Base-by-base conservation (phyloP, 495 filamentous ascomycete species). In the Podospora pseudoanserina region DNA sequence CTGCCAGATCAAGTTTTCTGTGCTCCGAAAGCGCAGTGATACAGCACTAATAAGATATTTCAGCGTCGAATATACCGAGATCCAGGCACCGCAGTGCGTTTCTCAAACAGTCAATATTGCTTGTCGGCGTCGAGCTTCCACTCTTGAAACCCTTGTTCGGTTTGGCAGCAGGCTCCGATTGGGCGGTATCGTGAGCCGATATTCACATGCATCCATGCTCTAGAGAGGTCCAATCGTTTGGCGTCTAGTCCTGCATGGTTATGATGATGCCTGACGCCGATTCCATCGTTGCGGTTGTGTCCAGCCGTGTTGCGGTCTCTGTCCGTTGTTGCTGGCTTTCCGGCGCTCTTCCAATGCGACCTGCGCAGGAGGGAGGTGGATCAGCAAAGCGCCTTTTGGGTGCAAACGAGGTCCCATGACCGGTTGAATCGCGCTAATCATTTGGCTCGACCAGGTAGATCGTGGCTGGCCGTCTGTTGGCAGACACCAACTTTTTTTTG, bases 371-470 rank as follows among this genome's bases (percentile, higher is more conserved):
- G 66, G n/a, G 18, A 58, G 66, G 64, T 75, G 70, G 73, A 72
- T 69, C 70, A 20, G 27, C 28, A 19, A 19, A 62, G n/a, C 5
- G 39, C 57, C 57, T 65, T 71, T 66, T 64, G 67, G 55, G 57
- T 70, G 63, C 34, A 69, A 70, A 73, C 58, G 69, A 75, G 73
- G 75, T 77, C 75, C 56, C 71, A 73, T 72, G 75, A 77, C 72
- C 72, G 58, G 44, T 65, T 66, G 60, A 59, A 30, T 65, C 67
- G 60, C 72, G 72, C 75, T 75, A 75, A 69, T 63, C 65, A 61
- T 60, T 63, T 57, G 64, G 34, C 39, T 70, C 34, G 64, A 73
- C 64, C 70, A 59, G 63, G 70, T 58, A 74, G 66, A 71, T 68
- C 69, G 68, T 70, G 71, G 71, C 66, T 59, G 64, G 66, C 55